phyloP scores from a whole-genome alignment of 495 filamentous ascomycete genomes.

The Penicillium longicatenatum region DNA sequence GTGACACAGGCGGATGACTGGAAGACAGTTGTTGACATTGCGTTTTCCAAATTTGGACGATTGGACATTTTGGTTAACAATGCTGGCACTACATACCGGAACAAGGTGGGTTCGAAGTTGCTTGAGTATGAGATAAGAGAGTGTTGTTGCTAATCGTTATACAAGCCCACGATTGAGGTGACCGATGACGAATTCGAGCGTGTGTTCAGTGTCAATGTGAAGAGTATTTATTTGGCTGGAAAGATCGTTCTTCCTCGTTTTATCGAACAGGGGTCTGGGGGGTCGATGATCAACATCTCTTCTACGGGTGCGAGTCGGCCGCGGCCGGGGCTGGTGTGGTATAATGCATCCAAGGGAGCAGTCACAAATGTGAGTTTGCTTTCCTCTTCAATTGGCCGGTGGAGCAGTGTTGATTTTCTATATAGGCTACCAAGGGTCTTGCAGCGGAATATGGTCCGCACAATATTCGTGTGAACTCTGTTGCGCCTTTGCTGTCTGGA shows the following conservation, averaged over 20 bases:
- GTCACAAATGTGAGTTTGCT: slow-evolving; percentile 56
- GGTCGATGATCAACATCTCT: slow-evolving; percentile 66
- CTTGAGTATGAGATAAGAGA: neutral
- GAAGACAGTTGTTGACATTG: slow-evolving; percentile 46
- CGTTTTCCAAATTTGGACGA: slow-evolving; percentile 50
- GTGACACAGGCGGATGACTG: slow-evolving; percentile 55
- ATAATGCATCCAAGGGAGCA: slow-evolving; percentile 69
- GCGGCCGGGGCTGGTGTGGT: slow-evolving; percentile 69
- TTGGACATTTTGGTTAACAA: slow-evolving; percentile 69
- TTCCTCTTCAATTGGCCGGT: slow-evolving; percentile 35
- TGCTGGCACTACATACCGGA: slow-evolving; percentile 68
- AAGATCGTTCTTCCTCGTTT: slow-evolving; percentile 56
- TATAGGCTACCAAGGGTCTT: slow-evolving; percentile 62
- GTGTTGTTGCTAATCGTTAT: neutral
- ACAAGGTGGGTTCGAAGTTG: slow-evolving; percentile 48
- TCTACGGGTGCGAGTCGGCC: slow-evolving; percentile 64
- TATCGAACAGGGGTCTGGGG: slow-evolving; percentile 58
- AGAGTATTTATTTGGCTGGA: slow-evolving; percentile 59
- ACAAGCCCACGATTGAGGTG: slow-evolving; percentile 58
- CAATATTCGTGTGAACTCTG: slow-evolving; percentile 65
- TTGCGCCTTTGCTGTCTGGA: slow-evolving; percentile 62
- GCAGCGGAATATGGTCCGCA: slow-evolving; percentile 68
- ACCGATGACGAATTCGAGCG: slow-evolving; percentile 68
- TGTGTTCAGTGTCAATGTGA: slow-evolving; percentile 66
- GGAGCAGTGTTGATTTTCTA: neutral